Base-by-base conservation (phyloP, 805 yeast genomes). In the Saccharomycodes ludwigii region DNA sequence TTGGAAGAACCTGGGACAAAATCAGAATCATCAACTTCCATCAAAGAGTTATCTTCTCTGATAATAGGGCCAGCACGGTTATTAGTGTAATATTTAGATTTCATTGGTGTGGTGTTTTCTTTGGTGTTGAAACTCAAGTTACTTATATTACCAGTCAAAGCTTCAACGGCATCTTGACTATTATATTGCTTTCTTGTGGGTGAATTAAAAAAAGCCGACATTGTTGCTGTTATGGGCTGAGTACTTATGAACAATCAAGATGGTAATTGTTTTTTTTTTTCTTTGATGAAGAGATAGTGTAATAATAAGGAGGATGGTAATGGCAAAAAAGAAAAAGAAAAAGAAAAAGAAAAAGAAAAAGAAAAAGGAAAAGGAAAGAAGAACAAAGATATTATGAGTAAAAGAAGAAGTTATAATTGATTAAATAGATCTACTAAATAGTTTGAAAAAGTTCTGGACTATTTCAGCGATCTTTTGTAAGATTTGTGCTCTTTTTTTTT, bases 141-240 rank as follows among this genome's bases (percentile, higher is more conserved):
- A 27, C 50, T 49, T 32, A 55, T 55, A 39, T 54, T 52, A 5
- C 58, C 58, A 10, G 59, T 50, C 19, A 55, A 35, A 8, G 47
- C 48, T 17, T 52, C 60, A 14, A 55, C 42, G 16, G 53, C 54
- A 18, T 43, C 50, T 10, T 33, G 24, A 14, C 27, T 21, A 13
- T 31, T 24, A 10, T 19, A 20, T 5, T 18, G 11, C 4, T 23
- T 23, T 18, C 33, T 24, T 19, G 19, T 14, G 4, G 21, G 26
- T 4, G 21, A 11, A 11, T 23, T 24, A 14, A 6, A 4, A 10
- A 8, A 17, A 4, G 14, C 13, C 15, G 30, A 24, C 18, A 25
- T 25, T 14, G 5, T 8, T 5, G 12, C 17, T 24, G 15, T 24
- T n/a, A 11, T 7, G 21, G 21, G 7, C 10, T 7, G 21, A 8